Evolutionary conservation across 2,329 filamentous ascomycete species (phyloP).

Genomic region (Calonectria hawksworthii): DNA sequence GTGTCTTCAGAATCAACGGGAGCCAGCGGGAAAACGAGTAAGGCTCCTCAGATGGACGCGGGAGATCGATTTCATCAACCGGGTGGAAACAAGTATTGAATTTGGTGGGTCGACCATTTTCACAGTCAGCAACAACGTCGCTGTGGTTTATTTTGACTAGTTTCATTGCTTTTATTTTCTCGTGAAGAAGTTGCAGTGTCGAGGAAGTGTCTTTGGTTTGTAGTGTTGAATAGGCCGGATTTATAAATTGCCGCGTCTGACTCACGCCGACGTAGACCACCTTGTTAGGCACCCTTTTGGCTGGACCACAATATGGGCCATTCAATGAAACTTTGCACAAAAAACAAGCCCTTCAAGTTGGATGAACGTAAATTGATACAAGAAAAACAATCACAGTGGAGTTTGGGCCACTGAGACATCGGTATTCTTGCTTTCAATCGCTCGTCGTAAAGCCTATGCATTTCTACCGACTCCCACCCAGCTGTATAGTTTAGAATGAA

Average conservation of each 20-base stretch:
- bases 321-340: background rate
- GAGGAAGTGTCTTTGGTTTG: background rate
- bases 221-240: background rate
- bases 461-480: background rate
- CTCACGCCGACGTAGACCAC: background rate
- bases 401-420: too few relatives aligned
- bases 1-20: constrained; percentile 53
- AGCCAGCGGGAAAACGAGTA: constrained; percentile 60
- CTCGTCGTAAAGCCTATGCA: background rate
- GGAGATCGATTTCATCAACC: background rate
- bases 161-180: background rate
- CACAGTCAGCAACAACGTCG: background rate
- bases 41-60: constrained; percentile 44
- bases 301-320: too few relatives aligned
- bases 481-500: background rate
- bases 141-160: background rate
- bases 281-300: background rate
- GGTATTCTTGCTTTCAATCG: too few relatives aligned
- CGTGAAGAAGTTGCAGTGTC: background rate
- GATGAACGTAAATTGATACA: background rate
- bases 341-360: background rate
- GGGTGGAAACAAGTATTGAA: constrained; percentile 21
- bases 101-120: background rate
- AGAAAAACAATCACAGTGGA: background rate
- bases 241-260: background rate